These are phyloP conservation scores for Colletotrichum sp. DNA, from an alignment of 2,329 filamentous ascomycete species.

Conservation along the genomic window DNA sequence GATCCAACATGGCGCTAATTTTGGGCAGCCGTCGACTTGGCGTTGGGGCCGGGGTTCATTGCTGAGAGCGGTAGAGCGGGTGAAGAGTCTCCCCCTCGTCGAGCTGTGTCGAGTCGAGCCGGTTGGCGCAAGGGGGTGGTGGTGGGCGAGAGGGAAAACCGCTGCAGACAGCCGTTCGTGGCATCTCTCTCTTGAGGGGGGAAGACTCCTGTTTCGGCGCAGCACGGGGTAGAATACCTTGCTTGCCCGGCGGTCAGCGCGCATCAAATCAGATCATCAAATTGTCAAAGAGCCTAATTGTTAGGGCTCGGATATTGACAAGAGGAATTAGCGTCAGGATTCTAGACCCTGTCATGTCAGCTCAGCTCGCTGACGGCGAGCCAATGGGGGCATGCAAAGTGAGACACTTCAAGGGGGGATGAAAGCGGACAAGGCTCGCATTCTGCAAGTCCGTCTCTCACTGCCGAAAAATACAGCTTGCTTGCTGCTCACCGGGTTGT, in stretches of 20 bases:
- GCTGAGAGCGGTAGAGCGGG: background rate
- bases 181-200: background rate
- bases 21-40: background rate
- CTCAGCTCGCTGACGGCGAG: background rate
- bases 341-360: slow-evolving; percentile 7
- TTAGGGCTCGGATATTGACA: slow-evolving; percentile 20
- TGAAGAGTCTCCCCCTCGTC: background rate
- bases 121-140: background rate
- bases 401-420: background rate
- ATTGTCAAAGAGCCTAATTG: background rate
- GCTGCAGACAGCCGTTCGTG: background rate
- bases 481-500: background rate
- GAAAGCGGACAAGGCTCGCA: slow-evolving; percentile 1
- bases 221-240: background rate
- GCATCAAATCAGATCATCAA: slow-evolving; percentile 5
- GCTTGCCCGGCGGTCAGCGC: background rate
- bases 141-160: background rate
- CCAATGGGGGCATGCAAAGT: background rate
- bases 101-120: background rate
- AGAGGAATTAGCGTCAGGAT: background rate
- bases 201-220: background rate
- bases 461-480: background rate
- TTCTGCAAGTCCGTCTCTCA: background rate
- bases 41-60: background rate
- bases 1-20: background rate